Conservation (phyloP, 495 filamentous ascomycete genomes). For the Penicillium ochrochloron region DNA sequence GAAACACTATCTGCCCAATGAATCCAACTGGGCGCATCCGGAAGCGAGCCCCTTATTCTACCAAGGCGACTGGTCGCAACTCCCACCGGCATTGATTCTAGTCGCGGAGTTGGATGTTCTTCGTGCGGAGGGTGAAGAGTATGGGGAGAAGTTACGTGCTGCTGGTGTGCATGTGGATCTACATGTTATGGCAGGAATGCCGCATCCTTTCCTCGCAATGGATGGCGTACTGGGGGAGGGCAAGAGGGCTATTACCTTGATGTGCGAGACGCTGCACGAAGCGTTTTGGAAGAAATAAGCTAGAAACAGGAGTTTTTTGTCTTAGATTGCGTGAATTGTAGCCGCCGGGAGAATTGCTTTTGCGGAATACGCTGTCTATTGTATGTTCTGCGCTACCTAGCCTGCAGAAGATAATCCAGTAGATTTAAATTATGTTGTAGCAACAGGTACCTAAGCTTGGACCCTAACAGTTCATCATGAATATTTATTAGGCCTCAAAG, state of each 20-base stretch:
- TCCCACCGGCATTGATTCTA: not conserved
- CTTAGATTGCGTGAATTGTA: no score
- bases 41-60: not conserved
- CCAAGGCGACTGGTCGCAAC: not conserved
- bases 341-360: no score
- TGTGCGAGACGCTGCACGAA: not conserved
- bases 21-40: not conserved
- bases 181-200: not conserved
- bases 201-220: not conserved
- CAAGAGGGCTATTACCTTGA: not conserved
- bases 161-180: not conserved
- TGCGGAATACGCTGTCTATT: no score
- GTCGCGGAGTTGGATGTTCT: not conserved
- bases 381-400: no score
- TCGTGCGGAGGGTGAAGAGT: not conserved
- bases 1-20: not conserved
- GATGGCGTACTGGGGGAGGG: not conserved
- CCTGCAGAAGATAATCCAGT: no score
- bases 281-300: not conserved
- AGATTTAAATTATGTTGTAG: no score
- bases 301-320: no score
- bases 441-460: no score
- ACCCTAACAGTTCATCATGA: no score
- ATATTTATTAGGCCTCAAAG: no score
- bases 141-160: not conserved